phyloP scores from a whole-genome alignment of 352 stramenopile genomes.

The Phytophthora pluvialis region DNA sequence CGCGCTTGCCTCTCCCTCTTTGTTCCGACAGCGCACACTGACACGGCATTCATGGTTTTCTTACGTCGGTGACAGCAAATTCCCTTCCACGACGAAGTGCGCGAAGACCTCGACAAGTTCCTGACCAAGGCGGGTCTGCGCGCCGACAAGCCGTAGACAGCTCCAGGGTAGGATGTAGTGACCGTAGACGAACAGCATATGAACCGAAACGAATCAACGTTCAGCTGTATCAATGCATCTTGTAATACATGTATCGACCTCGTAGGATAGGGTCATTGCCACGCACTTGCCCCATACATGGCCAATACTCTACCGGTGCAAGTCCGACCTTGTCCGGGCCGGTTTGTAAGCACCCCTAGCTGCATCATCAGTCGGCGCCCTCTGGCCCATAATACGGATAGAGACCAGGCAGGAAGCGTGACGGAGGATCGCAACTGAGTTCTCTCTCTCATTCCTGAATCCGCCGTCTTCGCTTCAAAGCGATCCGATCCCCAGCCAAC shows the following conservation, averaged over 20 bases:
- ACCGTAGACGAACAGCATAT: conserved; percentile 18
- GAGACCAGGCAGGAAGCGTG: conserved; percentile 22
- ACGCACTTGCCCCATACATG: neutral
- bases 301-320: neutral
- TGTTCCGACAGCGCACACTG: neutral
- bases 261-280: neutral
- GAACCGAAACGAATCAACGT: neutral
- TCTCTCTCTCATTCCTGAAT: conserved; percentile 38
- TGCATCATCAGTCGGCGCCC: conserved; percentile 13
- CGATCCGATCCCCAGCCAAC: conserved; percentile 1
- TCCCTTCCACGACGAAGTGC: conserved; percentile 35
- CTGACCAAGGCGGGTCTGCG: conserved; percentile 17
- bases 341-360: conserved; percentile 27
- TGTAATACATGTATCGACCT: no score
- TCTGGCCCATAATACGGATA: conserved; percentile 14
- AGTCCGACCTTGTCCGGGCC: neutral
- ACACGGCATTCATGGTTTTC: neutral
- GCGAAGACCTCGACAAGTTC: conserved; percentile 39
- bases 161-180: neutral
- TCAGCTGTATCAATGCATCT: neutral
- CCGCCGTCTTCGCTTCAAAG: conserved; percentile 4
- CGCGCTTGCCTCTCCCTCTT: neutral
- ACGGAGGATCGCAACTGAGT: conserved; percentile 1
- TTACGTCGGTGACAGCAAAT: conserved; percentile 23
- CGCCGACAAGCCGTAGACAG: conserved; percentile 18